Conservation (phyloP, 148 eudicot genomes). For the Camellia lanceoleosa region DNA sequence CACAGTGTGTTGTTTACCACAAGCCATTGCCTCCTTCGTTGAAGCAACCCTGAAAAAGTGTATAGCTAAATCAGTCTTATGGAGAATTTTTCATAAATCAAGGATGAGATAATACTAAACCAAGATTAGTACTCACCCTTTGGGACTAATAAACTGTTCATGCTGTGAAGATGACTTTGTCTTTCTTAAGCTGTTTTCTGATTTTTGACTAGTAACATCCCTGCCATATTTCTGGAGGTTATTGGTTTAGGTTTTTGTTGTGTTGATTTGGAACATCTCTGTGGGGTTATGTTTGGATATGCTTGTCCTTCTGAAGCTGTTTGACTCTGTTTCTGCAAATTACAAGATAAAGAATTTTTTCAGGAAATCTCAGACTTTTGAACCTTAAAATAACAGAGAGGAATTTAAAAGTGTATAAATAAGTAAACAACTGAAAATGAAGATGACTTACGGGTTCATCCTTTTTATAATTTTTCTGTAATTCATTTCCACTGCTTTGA, state of each 20-base stretch:
- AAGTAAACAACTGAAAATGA: background rate
- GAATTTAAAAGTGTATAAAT: too few species aligned
- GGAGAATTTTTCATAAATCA: background rate
- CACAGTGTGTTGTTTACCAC: conserved; percentile 23
- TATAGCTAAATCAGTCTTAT: background rate
- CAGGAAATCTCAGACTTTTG: background rate
- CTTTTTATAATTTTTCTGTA: conserved; percentile 18
- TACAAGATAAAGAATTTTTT: background rate
- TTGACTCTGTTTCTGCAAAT: conserved; percentile 28
- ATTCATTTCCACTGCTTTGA: conserved; percentile 22
- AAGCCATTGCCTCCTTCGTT: conserved; percentile 18
- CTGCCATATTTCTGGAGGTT: too few species aligned
- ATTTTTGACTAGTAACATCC: background rate
- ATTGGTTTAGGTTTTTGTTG: too few species aligned
- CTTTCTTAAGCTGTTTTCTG: conserved; percentile 32
- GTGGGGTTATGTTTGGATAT: too few species aligned
- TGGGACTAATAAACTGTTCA: conserved; percentile 30
- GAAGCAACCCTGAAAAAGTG: conserved; percentile 24
- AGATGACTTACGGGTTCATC: conserved; percentile 26
- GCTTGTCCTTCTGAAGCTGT: conserved; percentile 8
- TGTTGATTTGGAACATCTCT: too few species aligned
- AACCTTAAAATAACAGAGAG: background rate
- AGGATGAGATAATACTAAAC: background rate
- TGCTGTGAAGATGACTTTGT: conserved; percentile 27
- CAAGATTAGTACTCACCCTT: conserved; percentile 35